These are phyloP conservation scores for Globisporangium camurandrum DNA, from an alignment of 352 stramenopile genomes.

Conservation along the genomic window DNA sequence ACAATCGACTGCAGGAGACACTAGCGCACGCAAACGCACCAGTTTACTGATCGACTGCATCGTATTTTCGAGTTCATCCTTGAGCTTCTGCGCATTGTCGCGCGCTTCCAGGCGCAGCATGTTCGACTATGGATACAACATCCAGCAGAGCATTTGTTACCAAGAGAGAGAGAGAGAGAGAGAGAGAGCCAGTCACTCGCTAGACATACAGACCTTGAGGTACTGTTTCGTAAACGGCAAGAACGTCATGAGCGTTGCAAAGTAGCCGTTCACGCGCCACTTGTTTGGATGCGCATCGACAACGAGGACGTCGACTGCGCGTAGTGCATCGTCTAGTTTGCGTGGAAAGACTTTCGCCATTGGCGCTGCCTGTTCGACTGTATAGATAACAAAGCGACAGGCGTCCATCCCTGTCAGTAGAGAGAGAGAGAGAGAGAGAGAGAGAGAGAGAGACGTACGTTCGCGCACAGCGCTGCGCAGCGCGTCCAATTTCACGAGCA, in stretches of 20 bases:
- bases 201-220: constrained; percentile 71
- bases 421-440: too few species aligned
- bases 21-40: constrained; percentile 9
- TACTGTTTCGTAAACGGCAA: constrained; percentile 86
- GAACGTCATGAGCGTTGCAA: constrained; percentile 84
- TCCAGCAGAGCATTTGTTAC: not conserved
- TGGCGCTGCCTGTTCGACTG: constrained; percentile 41
- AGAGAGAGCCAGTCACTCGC: not conserved
- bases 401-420: not conserved
- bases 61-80: constrained; percentile 47
- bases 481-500: constrained; percentile 45
- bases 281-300: constrained; percentile 83
- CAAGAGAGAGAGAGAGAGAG: not conserved
- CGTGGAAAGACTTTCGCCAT: constrained; percentile 81
- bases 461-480: constrained; percentile 55
- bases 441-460: constrained; percentile 26
- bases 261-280: constrained; percentile 86
- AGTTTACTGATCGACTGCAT: constrained; percentile 22
- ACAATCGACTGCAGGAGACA: not conserved
- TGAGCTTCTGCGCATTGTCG: constrained; percentile 46
- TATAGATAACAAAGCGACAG: not conserved
- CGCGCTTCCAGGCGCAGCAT: constrained; percentile 80
- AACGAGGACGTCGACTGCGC: constrained; percentile 69
- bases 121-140: too few species aligned
- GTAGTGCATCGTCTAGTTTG: constrained; percentile 69